Conservation (phyloP, 1,139 yeast species). For the Candida sanyaensis region DNA sequence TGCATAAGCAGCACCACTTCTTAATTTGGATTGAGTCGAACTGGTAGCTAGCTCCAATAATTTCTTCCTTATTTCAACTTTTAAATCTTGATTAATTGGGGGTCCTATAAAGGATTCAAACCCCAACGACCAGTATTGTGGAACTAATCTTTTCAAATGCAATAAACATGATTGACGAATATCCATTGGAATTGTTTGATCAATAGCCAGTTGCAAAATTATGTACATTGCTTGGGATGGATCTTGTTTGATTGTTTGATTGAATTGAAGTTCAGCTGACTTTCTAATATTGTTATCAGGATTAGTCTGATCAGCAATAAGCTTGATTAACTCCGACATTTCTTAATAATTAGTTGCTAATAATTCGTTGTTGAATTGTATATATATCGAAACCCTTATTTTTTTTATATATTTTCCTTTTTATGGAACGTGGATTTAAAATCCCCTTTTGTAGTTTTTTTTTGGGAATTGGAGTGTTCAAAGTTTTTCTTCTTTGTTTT, state of each 20-base stretch:
- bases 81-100: conserved; percentile 56
- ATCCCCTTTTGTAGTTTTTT: not conserved
- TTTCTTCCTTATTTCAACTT: conserved; percentile 48
- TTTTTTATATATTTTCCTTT: too few relatives aligned
- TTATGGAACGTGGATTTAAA: too few relatives aligned
- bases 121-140: conserved; percentile 82
- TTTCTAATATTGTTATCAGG: conserved; percentile 38
- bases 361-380: too few relatives aligned
- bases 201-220: conserved; percentile 28
- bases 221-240: conserved; percentile 33
- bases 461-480: not conserved
- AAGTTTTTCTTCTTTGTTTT: not conserved
- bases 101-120: conserved; percentile 77
- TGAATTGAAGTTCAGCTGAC: conserved; percentile 38
- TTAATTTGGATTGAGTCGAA: conserved; percentile 58
- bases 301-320: conserved; percentile 36
- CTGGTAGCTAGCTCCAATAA: conserved; percentile 56
- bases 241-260: conserved; percentile 24
- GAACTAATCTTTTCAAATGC: conserved; percentile 68
- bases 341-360: too few relatives aligned
- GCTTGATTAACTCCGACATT: conserved; percentile 16
- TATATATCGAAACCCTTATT: too few relatives aligned
- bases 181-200: conserved; percentile 25
- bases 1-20: conserved; percentile 70
- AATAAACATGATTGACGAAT: conserved; percentile 68